phyloP scores from a whole-genome alignment of 1,284 basidiomycete species.

The Papiliotrema terrestris region DNA sequence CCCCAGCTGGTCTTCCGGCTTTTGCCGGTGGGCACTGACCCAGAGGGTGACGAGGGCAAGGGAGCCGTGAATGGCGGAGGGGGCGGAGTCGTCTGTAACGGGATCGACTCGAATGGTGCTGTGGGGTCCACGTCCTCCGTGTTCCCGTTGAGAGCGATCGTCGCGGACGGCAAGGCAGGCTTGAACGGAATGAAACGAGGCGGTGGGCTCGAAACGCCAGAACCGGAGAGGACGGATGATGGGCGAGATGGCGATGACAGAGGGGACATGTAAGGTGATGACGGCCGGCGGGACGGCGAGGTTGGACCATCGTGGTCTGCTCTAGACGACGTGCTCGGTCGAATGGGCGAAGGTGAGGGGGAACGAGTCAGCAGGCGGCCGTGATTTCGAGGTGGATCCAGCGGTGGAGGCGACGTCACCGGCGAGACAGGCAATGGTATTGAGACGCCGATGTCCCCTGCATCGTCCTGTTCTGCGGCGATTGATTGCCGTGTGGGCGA shows the following conservation, averaged over 20 bases:
- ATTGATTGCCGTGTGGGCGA: not conserved
- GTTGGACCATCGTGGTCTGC: not conserved
- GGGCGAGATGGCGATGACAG: not conserved
- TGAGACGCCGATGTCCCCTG: conserved; percentile 1
- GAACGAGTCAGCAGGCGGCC: conserved; percentile 2
- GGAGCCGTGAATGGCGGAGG: conserved; percentile 10
- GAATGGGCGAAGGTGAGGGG: not conserved
- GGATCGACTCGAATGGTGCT: conserved; percentile 39
- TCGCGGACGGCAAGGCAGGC: conserved; percentile 12
- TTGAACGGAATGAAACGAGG: conserved; percentile 9
- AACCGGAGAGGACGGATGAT: not conserved
- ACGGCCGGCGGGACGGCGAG: not conserved
- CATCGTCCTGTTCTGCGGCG: not conserved
- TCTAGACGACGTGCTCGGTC: not conserved
- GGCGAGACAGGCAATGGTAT: not conserved
- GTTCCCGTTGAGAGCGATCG: conserved; percentile 8
- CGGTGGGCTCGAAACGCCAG: not conserved
- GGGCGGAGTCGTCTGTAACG: conserved; percentile 24
- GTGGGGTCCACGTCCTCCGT: conserved; percentile 13
- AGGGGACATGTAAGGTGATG: not conserved
- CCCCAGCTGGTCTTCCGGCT: conserved; percentile 14
- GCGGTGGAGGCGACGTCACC: not conserved
- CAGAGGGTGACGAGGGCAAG: conserved; percentile 16
- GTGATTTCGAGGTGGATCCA: not conserved
- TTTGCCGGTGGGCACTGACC: conserved; percentile 5